These are phyloP conservation scores for Beauveria bassiana DNA, from an alignment of 2,329 filamentous ascomycete species.

Conservation along the genomic window DNA sequence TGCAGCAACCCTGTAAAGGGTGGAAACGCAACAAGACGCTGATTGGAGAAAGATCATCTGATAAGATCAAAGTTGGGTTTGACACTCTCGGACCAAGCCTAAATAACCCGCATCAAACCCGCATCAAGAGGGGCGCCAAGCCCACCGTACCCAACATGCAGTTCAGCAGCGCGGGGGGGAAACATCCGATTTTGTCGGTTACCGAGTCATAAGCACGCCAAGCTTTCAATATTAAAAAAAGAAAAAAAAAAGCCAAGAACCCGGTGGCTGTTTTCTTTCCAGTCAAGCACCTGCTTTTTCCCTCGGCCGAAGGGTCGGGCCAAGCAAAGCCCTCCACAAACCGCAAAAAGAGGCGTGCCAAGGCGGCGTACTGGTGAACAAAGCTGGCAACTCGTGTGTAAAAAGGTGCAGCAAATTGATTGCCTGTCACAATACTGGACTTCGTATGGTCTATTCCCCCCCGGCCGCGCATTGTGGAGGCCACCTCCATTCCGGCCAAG, in stretches of 20 bases:
- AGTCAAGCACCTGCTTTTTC: background rate
- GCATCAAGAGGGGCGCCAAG: background rate
- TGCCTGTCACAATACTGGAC: no score
- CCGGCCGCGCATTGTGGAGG: no score
- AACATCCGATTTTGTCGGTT: constrained; percentile 2
- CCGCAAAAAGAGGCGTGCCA: background rate
- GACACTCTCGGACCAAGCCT: background rate
- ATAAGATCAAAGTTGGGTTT: background rate
- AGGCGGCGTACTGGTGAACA: no score
- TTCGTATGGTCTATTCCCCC: no score
- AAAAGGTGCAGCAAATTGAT: no score
- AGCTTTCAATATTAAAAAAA: background rate
- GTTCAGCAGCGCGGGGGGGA: background rate
- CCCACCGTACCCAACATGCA: background rate
- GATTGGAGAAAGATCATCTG: constrained; percentile 5
- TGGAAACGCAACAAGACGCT: background rate
- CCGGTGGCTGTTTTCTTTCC: background rate
- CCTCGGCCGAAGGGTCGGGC: background rate
- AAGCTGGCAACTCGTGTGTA: no score
- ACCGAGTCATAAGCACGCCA: background rate
- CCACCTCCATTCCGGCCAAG: no score
- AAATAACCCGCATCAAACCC: background rate
- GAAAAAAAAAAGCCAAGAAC: background rate
- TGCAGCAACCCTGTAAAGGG: background rate
- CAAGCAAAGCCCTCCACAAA: background rate